Evolutionary conservation across 2,329 filamentous ascomycete genomes (phyloP), one percentile per base, ranked within the genome.

Genomic region (Colletotrichum phormii): DNA sequence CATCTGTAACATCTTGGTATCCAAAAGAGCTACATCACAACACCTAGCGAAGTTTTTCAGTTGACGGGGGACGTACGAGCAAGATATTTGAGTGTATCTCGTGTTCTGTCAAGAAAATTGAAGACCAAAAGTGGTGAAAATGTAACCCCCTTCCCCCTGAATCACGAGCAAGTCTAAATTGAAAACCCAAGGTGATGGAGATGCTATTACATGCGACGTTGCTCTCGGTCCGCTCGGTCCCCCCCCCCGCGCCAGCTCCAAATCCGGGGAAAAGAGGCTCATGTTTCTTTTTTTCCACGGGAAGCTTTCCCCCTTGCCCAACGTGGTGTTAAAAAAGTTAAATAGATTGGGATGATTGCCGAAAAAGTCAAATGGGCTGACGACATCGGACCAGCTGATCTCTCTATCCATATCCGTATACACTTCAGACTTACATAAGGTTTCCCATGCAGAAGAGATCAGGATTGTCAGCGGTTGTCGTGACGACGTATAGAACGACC

Each of bases 201-300:
- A 42, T 42, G 5, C 37, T 13, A 37, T 37, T 6, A 18, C 37
- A 42, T 15, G 37, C 37, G 37, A 42, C 42, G 42, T 18, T n/a
- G 42, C 15, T 49, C 18, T 61, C 59, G 59, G 59, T 29, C 24
- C 59, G 59, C 59, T 61, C 59, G 37, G 59, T 61, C 9, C 35
- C 35, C 35, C 35, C 35, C 35, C 22, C 31, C 15, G 13, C 2
- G 22, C 15, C 5, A 15, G 37, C 3, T 54, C 51, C 22, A 4
- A 13, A 29, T 54, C 51, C 51, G 51, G 15, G 26, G 0, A n/a
- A 11, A n/a, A n/a, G 18, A 18, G 42, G 42, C 15, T 49, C 18
- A 49, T 49, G 7, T 49, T 49, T 49, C 42, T 18, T 49, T 49
- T 49, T n/a, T n/a, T 7, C 37, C 18, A n/a, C 22, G 29, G 31